A percentile compares a stretch with the other conserved stretches of the same genome.
Conservation (phyloP, 2,329 filamentous ascomycete species). For the Paecilomyces formosus region DNA sequence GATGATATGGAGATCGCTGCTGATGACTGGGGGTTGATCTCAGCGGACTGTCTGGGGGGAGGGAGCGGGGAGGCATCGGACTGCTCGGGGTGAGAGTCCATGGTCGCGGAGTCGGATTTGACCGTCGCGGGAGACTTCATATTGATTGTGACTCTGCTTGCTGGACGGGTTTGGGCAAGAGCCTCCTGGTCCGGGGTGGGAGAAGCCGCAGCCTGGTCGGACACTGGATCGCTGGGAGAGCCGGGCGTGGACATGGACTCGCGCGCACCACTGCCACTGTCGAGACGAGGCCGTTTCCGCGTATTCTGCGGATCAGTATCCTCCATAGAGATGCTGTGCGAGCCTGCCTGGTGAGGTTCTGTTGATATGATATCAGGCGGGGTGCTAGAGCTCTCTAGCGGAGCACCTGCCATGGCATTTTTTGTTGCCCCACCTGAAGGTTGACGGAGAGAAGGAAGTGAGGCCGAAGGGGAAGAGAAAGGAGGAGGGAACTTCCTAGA, state of each 20-base stretch:
- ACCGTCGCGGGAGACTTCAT: conserved; percentile 29
- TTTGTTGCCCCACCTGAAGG: conserved; percentile 10
- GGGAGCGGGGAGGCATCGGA: conserved; percentile 7
- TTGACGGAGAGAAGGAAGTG: conserved; percentile 1
- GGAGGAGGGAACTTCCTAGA: not conserved
- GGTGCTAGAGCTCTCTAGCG: conserved; percentile 39
- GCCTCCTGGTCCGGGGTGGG: conserved; percentile 22
- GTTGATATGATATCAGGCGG: conserved; percentile 26
- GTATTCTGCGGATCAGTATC: conserved; percentile 29
- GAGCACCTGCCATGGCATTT: conserved; percentile 41
- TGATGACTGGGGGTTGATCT: conserved; percentile 14
- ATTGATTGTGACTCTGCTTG: conserved; percentile 43
- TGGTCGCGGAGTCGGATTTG: conserved; percentile 9
- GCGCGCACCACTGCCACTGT: conserved; percentile 33
- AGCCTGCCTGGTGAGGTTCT: conserved; percentile 17
- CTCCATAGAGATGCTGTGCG: conserved; percentile 31
- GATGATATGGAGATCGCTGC: conserved; percentile 35
- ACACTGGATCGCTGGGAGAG: conserved; percentile 9
- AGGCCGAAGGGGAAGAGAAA: conserved; percentile 1
- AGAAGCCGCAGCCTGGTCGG: conserved; percentile 17
- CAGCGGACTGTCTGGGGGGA: conserved; percentile 7
- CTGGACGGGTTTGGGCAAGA: conserved; percentile 24
- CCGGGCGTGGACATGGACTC: conserved; percentile 26
- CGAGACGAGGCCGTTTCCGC: conserved; percentile 42
- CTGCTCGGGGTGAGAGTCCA: conserved; percentile 9